phyloP scores from a whole-genome alignment of 768 basidiomycete genomes.

The Leccinum sublutescens region DNA sequence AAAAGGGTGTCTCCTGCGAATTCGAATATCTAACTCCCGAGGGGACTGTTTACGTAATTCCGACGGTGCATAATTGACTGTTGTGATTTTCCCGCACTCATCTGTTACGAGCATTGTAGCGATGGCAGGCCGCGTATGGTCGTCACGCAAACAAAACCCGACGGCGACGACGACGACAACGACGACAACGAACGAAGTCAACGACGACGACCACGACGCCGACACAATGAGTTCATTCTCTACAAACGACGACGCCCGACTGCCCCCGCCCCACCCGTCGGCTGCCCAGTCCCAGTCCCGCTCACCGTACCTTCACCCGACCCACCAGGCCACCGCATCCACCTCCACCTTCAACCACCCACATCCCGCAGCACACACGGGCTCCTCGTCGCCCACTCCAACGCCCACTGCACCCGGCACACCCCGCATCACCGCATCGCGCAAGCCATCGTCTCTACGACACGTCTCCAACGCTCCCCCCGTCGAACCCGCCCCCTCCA shows the following conservation, averaged over 20 bases:
- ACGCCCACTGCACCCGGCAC: constrained; percentile 24
- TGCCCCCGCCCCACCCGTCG: constrained; percentile 7
- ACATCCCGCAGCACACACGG: background rate
- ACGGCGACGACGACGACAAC: background rate
- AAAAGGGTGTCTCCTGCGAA: background rate
- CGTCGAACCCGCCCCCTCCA: constrained; percentile 25
- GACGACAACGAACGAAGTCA: constrained; percentile 7
- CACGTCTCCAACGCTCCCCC: constrained; percentile 30
- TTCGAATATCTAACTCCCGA: background rate
- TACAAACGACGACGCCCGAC: constrained; percentile 12
- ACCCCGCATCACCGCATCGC: constrained; percentile 25
- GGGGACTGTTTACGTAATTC: background rate
- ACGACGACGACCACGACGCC: constrained; percentile 23
- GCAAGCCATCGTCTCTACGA: constrained; percentile 33
- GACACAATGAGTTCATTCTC: constrained; percentile 25
- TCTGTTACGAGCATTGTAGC: constrained; percentile 11
- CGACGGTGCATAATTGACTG: background rate
- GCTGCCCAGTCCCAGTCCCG: constrained; percentile 16
- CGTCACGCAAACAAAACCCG: constrained; percentile 18
- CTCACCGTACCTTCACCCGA: constrained; percentile 40
- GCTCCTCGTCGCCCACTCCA: constrained; percentile 12
- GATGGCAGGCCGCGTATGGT: constrained; percentile 27
- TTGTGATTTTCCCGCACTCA: constrained; percentile 21
- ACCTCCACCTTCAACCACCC: constrained; percentile 35
- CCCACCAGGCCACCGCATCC: constrained; percentile 35